Evolutionary conservation across 1,284 basidiomycete genomes (phyloP), one percentile per base, ranked within the genome.

Genomic region (Cryptococcus floricola): DNA sequence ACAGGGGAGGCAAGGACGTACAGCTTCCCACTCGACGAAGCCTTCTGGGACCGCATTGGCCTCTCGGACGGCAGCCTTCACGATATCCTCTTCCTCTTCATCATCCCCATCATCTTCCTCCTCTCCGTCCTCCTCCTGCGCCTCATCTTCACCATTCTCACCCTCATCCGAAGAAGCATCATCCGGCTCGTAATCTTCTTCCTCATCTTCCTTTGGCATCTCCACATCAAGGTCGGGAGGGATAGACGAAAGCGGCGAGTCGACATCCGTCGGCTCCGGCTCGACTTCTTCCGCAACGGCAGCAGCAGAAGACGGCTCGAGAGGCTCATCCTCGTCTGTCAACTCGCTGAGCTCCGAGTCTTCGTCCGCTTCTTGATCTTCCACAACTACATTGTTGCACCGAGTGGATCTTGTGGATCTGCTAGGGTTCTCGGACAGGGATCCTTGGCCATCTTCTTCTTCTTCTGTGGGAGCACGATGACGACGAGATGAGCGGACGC

Each of bases 11-110:
- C 25, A 16, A 46, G 13, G 16, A 71, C 78, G 64, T 54, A 79
- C 77, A 18, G 75, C 68, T 65, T 80, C 77, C 79, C 79, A 80
- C 56, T 79, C 78, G 45, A 78, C 58, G 52, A 77, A 78, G 44
- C 70, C 73, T 8, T 68, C 68, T 0, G 70, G 69, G 7, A 69
- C 53, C 18, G 68, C 58, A 14, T 57, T 63, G 1, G 67, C 71
- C 50, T 78, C 75, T 55, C 70, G 68, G 9, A 63, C 59, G 6
- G 67, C 67, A 8, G 71, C 53, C 41, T 73, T 66, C 37, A 68
- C 65, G 45, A 71, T 65, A 39, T 74, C 70, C 25, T 50, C 50
- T 44, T 73, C 66, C 13, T 70, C 65, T 14, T 58, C 60, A 5
- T 49, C 61, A 12, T 53, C 61, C 38, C 48, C 57, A 34, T 60